Base-by-base conservation (phyloP, 2,329 filamentous ascomycete species). In the Neofusicoccum parvum region DNA sequence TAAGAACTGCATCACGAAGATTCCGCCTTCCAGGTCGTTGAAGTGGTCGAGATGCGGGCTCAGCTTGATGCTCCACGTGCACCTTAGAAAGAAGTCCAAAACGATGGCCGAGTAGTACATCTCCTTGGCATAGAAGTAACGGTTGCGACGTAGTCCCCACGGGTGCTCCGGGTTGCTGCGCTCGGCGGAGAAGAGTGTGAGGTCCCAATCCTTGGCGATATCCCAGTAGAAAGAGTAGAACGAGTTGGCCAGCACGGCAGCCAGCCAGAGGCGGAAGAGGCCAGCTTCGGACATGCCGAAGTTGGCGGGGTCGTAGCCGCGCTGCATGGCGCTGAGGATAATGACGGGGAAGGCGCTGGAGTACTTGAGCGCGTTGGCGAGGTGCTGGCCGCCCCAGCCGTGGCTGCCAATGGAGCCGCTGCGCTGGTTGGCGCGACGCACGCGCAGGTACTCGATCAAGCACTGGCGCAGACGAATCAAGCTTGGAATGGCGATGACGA, bases 171-270 rank as follows among this genome's bases (percentile, higher is more conserved):
- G 84, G 11, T 85, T 83, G 69, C 83, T 83, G 68, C 90, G 86
- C 68, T 87, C 83, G 1, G 83, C 76, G 2, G 90, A 87, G 74
- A 98, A 91, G 14, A 98, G 84, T 0, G 90, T 92, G 68, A 99
- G 83, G 74, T 98, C 95, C 95, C 95, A 99, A 82, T 99, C 95
- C 80, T 94, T 95, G 64, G 92, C 86, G 36, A 98, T 88, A 73
- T 99, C 95, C 95, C 95, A 99, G 83, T 95, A 99, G 81, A 98
- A 98, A n/a, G 91, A 93, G 80, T 97, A 99, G 50, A 91, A 82
- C 14, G 92, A 96, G 78, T 99, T 97, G 72, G 95, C 74, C 39
- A 92, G 81, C 36, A 92, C 90, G 49, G 90, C 90, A 41, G 85
- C 79, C 36, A 96, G 81, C 86, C 86, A 83, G 69, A 87, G 73